Conservation (phyloP, 2,329 filamentous ascomycete genomes). For the Zalaria obscura region DNA sequence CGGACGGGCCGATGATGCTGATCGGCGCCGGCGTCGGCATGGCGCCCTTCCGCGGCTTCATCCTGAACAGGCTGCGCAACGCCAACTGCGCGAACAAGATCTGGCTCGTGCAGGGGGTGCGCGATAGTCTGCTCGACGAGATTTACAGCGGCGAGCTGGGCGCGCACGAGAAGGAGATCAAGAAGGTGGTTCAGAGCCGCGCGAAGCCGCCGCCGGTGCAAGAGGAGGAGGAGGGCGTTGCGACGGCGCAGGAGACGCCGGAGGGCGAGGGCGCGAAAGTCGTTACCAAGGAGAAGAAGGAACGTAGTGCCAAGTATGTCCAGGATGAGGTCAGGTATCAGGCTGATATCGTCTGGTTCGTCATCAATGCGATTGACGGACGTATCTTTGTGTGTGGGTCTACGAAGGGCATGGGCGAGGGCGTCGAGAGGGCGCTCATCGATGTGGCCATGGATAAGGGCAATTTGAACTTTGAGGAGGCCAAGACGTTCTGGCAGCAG, state of each 20-base stretch:
- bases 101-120: conserved; percentile 86
- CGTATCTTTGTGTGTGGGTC: conserved; percentile 93
- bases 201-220: conserved; percentile 12
- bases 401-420: conserved; percentile 93
- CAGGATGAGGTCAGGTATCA: conserved; percentile 89
- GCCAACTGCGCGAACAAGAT: conserved; percentile 97
- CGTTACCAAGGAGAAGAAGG: conserved; percentile 50
- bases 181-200: conserved; percentile 35
- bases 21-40: conserved; percentile 95
- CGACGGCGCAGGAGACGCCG: conserved; percentile 8
- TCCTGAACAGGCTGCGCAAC: conserved; percentile 82
- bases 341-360: conserved; percentile 95
- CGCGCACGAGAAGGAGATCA: conserved; percentile 55
- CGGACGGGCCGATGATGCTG: conserved; percentile 92
- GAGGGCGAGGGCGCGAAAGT: conserved; percentile 64
- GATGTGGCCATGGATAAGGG: conserved; percentile 91
- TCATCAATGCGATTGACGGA: conserved; percentile 91
- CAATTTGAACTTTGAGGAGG: conserved; percentile 68
- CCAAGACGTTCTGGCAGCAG: conserved; percentile 72
- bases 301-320: conserved; percentile 71
- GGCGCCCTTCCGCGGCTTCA: conserved; percentile 94
- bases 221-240: conserved; percentile 13
- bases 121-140: conserved; percentile 90
- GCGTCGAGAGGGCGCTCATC: conserved; percentile 74
- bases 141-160: conserved; percentile 96